phyloP scores from a whole-genome alignment of 345 rosid species.

The Bretschneidera sinensis region DNA sequence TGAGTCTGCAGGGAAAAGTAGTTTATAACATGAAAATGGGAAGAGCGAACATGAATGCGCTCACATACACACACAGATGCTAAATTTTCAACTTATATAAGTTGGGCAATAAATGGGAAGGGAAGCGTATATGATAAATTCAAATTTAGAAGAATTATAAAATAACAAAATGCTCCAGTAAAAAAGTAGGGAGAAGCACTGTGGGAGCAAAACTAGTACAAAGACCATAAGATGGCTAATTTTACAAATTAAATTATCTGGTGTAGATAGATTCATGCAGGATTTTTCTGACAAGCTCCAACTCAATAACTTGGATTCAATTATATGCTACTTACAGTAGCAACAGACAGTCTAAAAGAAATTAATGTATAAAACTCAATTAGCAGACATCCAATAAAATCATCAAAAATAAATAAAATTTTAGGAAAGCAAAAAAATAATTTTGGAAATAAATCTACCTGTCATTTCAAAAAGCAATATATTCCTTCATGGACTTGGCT shows the following conservation, averaged over 20 bases:
- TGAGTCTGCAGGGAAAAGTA: constrained; percentile 65
- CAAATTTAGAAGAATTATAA: not conserved
- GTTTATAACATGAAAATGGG: constrained; percentile 9
- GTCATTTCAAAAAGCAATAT: not conserved
- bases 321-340: not conserved
- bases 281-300: too few species aligned
- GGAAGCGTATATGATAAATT: constrained; percentile 3
- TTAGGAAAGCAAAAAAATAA: too few species aligned
- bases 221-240: not conserved
- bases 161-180: not conserved
- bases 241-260: not conserved
- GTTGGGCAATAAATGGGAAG: not conserved
- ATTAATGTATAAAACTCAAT: not conserved
- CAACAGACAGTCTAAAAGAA: not conserved
- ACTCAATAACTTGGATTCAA: not conserved
- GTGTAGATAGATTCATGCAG: not conserved
- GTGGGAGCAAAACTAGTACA: not conserved
- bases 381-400: not conserved
- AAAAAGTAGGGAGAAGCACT: not conserved
- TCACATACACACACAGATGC: too few species aligned
- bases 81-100: not conserved
- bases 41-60: not conserved
- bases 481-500: not conserved
- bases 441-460: too few species aligned
- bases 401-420: not conserved